phyloP scores from a whole-genome alignment of 495 filamentous ascomycete genomes.

The Friedmanniomyces simplex region DNA sequence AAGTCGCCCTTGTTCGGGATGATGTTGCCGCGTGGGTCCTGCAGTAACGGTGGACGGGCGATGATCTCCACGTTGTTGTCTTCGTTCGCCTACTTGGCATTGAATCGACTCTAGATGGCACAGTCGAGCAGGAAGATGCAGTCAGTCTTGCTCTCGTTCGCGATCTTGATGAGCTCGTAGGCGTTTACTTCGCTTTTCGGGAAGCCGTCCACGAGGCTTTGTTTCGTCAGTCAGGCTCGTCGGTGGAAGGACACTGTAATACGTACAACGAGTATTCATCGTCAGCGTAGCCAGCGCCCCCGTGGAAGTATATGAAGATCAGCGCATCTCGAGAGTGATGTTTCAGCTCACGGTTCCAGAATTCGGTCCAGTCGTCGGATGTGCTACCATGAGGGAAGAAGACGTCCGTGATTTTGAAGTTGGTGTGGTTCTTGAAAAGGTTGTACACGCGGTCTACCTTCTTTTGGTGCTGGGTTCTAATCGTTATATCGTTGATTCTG shows the following conservation, averaged over 20 bases:
- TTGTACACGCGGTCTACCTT: not conserved
- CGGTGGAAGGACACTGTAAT: not conserved
- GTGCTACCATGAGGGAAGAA: not conserved
- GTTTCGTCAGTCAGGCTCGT: not conserved
- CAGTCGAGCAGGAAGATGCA: slow-evolving; percentile 8
- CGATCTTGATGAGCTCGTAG: slow-evolving; percentile 1
- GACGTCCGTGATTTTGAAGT: not conserved
- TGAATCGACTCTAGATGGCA: not conserved
- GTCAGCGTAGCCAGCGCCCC: slow-evolving; percentile 1
- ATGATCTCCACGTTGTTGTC: slow-evolving; percentile 10
- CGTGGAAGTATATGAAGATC: slow-evolving; percentile 11
- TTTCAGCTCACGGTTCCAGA: slow-evolving; percentile 3
- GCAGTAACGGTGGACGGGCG: not conserved
- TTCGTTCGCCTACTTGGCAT: not conserved
- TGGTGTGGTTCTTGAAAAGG: not conserved
- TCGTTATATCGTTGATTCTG: not conserved
- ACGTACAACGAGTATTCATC: slow-evolving; percentile 4
- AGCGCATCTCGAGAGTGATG: not conserved
- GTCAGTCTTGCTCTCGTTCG: not conserved
- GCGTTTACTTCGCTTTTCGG: slow-evolving; percentile 3
- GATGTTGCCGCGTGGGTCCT: not conserved
- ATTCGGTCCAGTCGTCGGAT: not conserved
- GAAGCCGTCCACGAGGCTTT: not conserved
- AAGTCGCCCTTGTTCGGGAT: slow-evolving; percentile 1
- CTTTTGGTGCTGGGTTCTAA: not conserved